These are phyloP conservation scores for Austroboletus niveus DNA, from an alignment of 1,284 basidiomycete genomes.

Conservation along the genomic window DNA sequence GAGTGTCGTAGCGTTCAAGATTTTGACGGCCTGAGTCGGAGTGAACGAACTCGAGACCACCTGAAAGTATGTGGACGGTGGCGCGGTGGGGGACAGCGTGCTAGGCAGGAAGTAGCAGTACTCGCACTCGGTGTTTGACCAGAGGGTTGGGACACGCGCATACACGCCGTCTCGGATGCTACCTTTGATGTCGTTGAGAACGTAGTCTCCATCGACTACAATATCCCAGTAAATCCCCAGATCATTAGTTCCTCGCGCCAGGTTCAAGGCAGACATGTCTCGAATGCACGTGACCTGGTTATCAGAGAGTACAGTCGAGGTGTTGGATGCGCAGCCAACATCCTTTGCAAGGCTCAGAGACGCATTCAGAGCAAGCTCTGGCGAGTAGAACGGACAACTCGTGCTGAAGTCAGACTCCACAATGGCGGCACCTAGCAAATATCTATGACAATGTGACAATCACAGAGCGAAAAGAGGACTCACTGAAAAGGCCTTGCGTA, in stretches of 20 bases:
- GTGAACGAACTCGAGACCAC: constrained; percentile 1
- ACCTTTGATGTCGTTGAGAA: constrained; percentile 3
- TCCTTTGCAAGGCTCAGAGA: constrained; percentile 2
- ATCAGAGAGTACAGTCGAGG: constrained; percentile 3
- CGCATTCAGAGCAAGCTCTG: constrained; percentile 2
- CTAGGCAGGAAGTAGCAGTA: constrained; percentile 14
- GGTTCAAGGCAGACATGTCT: not conserved
- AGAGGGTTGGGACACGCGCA: constrained; percentile 14
- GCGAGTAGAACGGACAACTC: constrained; percentile 9
- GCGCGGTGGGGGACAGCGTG: constrained; percentile 6
- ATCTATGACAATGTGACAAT: no score
- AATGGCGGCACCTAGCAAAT: constrained; percentile 8
- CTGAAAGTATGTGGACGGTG: constrained; percentile 2
- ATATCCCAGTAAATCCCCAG: constrained; percentile 2
- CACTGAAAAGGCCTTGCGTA: constrained; percentile 16
- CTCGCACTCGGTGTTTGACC: constrained; percentile 11
- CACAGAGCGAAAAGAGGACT: not conserved
- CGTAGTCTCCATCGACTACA: constrained; percentile 6
- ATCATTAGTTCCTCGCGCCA: constrained; percentile 4
- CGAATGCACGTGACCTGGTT: constrained; percentile 1
- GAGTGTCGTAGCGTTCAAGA: constrained; percentile 4
- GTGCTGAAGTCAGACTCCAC: constrained; percentile 15
- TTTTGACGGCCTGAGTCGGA: not conserved
- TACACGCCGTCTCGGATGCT: constrained; percentile 11
- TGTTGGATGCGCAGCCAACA: constrained; percentile 6